Percentiles rank a stretch among this genome's conserved stretches.
These are phyloP conservation scores for Alternaria triticimaculans DNA, from an alignment of 2,329 filamentous ascomycete genomes.

Conservation along the genomic window DNA sequence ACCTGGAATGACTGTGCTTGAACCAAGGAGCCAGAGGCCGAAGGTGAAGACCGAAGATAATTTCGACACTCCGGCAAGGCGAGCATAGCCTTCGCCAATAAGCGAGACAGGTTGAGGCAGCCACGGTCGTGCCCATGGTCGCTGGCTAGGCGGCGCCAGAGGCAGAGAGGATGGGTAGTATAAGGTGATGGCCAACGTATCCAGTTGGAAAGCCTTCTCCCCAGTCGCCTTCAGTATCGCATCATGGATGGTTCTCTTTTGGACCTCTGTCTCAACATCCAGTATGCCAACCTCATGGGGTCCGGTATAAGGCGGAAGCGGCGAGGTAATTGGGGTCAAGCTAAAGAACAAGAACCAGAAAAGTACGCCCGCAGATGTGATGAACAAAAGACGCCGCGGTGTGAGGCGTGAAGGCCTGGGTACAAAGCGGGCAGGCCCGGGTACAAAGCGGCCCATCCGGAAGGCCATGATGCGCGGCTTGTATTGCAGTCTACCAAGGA, in stretches of 20 bases:
- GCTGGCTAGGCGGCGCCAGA: constrained; percentile 23
- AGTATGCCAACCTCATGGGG: constrained; percentile 53
- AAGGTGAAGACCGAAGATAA: constrained; percentile 49
- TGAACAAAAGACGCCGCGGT: constrained; percentile 32
- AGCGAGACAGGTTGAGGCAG: constrained; percentile 53
- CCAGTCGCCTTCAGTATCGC: constrained; percentile 48
- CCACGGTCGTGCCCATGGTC: constrained; percentile 51
- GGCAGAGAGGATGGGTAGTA: constrained; percentile 53
- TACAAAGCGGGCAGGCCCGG: background rate
- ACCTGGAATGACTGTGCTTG: constrained; percentile 52
- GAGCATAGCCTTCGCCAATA: constrained; percentile 54
- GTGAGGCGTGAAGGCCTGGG: constrained; percentile 14
- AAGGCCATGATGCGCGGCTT: constrained; percentile 27
- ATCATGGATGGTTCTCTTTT: constrained; percentile 44
- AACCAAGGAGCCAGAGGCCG: constrained; percentile 51
- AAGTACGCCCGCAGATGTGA: constrained; percentile 36
- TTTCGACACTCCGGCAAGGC: constrained; percentile 47
- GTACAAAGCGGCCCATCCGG: constrained; percentile 16
- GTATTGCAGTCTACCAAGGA: constrained; percentile 47
- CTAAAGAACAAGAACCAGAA: constrained; percentile 48
- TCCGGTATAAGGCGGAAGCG: constrained; percentile 53
- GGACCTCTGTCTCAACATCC: constrained; percentile 52
- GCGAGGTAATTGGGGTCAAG: constrained; percentile 52
- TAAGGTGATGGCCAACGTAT: constrained; percentile 54
- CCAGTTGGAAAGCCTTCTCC: constrained; percentile 52